Conservation (phyloP, 106 monocot genomes). For the Posidonia australis region DNA sequence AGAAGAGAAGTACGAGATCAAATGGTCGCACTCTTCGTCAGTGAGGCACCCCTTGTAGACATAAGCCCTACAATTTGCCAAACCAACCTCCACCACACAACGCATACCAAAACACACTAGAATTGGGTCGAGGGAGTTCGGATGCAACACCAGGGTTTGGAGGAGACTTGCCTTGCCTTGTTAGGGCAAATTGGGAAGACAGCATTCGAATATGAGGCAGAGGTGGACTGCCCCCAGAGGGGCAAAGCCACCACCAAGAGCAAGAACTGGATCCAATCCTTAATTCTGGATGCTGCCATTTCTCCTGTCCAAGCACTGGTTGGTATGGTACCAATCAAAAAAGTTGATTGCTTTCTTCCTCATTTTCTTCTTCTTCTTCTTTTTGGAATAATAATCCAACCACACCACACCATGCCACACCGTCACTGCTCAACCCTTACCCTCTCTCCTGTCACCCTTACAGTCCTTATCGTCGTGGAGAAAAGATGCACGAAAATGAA, state of each 20-base stretch:
- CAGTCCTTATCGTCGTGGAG: too few species aligned
- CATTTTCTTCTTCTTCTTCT: too few species aligned
- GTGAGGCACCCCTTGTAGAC: slow-evolving; percentile 84
- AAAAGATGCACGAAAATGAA: too few species aligned
- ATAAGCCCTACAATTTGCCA: slow-evolving; percentile 47
- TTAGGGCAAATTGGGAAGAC: slow-evolving; percentile 24
- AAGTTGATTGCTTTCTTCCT: too few species aligned
- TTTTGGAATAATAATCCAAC: too few species aligned
- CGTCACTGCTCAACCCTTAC: too few species aligned
- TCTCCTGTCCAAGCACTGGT: too few species aligned
- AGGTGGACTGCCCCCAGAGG: neutral
- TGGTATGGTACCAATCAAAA: too few species aligned
- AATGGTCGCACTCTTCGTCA: slow-evolving; percentile 79
- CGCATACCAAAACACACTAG: neutral
- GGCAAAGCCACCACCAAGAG: neutral
- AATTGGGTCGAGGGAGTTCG: neutral
- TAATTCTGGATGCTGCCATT: neutral
- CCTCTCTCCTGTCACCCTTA: too few species aligned
- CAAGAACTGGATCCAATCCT: neutral
- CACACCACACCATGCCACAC: too few species aligned
- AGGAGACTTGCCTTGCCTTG: slow-evolving; percentile 63
- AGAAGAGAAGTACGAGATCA: too few species aligned
- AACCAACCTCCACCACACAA: neutral
- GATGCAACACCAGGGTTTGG: slow-evolving; percentile 56
- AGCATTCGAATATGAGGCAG: neutral